Evolutionary conservation across 345 rosid species (phyloP).

Genomic region (Turnera subulata): DNA sequence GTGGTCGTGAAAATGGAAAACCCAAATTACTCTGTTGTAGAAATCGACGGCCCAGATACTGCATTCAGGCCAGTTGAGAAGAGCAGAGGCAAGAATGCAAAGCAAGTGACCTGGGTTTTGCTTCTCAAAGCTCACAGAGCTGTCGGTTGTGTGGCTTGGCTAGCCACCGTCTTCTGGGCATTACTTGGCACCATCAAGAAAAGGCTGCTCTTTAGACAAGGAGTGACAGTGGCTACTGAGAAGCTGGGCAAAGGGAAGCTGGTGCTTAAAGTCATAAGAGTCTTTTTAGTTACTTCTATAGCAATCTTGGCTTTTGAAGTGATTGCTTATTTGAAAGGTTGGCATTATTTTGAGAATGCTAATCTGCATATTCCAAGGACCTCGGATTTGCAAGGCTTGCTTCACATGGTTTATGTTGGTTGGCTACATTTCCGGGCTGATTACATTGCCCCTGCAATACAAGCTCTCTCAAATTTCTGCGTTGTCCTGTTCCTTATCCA

Average conservation of each 20-base stretch:
- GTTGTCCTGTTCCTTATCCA: conserved; percentile 66
- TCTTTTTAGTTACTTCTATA: conserved; percentile 46
- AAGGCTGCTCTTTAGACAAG: conserved; percentile 58
- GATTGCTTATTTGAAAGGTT: conserved; percentile 67
- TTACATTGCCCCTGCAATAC: conserved; percentile 66
- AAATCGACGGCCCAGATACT: conserved; percentile 82
- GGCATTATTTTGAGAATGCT: conserved; percentile 70
- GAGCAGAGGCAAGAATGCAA: conserved; percentile 80
- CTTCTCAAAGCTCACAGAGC: conserved; percentile 91
- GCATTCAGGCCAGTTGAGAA: conserved; percentile 79
- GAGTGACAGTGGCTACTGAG: conserved; percentile 51
- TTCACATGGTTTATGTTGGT: conserved; percentile 54
- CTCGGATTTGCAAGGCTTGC: conserved; percentile 58
- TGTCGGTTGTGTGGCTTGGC: conserved; percentile 76
- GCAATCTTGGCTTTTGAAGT: conserved; percentile 56
- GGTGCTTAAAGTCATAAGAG: conserved; percentile 52
- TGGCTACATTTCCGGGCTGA: conserved; percentile 60
- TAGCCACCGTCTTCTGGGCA: conserved; percentile 69
- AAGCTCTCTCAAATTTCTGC: conserved; percentile 60
- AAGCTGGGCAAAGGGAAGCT: conserved; percentile 58
- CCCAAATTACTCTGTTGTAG: conserved; percentile 76
- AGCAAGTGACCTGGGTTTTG: conserved; percentile 88
- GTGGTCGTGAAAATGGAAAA: conserved; percentile 89
- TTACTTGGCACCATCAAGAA: conserved; percentile 72
- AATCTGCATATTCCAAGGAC: conserved; percentile 55